Conservation (phyloP, 352 stramenopile species). For the Elongisporangium senticosum region DNA sequence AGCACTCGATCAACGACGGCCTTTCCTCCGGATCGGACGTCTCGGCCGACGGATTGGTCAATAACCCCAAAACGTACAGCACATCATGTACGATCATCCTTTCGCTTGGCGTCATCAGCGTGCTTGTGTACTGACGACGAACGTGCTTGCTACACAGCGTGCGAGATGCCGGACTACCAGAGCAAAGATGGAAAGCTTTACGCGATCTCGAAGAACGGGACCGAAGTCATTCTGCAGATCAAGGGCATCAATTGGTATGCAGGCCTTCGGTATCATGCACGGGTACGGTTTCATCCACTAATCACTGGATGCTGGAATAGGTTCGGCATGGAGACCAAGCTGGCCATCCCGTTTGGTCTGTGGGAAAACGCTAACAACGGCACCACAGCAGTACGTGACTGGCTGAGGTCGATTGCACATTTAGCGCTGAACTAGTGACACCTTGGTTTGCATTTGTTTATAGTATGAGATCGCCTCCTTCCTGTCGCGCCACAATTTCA, state of each 20-base stretch:
- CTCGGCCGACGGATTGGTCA: conserved; percentile 46
- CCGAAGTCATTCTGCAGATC: conserved; percentile 57
- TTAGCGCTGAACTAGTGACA: background rate
- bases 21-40: conserved; percentile 28
- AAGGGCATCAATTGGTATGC: conserved; percentile 67
- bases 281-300: background rate
- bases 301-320: conserved; percentile 1
- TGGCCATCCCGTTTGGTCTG: conserved; percentile 63
- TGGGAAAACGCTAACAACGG: conserved; percentile 76
- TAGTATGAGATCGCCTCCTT: conserved; percentile 77
- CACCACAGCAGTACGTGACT: conserved; percentile 42
- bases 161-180: conserved; percentile 64
- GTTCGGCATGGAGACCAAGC: conserved; percentile 70
- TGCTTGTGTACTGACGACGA: background rate
- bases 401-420: background rate
- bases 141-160: conserved; percentile 16
- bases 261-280: background rate
- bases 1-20: conserved; percentile 43
- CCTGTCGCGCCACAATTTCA: conserved; percentile 80
- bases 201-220: conserved; percentile 60
- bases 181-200: conserved; percentile 67
- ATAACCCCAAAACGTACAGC: conserved; percentile 62
- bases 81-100: conserved; percentile 14
- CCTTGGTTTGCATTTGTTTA: background rate
- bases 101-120: background rate